phyloP scores from a whole-genome alignment of 1,284 basidiomycete species.

The Pisolithus thermaeus region DNA sequence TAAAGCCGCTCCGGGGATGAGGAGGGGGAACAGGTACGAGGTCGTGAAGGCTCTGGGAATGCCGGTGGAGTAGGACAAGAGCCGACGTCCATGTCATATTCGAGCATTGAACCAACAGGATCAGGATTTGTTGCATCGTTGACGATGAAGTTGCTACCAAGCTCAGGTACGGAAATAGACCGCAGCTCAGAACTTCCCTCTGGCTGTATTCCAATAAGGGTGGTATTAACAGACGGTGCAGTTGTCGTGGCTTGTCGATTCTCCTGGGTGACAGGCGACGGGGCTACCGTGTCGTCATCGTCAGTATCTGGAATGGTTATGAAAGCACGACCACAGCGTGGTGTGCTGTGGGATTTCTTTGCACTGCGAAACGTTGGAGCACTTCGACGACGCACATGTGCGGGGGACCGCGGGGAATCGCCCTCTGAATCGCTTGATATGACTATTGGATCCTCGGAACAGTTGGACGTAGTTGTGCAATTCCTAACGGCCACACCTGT shows the following conservation, averaged over 20 bases:
- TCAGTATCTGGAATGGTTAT: conserved; percentile 27
- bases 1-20: background rate
- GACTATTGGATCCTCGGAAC: conserved; percentile 17
- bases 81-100: background rate
- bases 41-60: background rate
- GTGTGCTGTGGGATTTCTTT: background rate
- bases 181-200: no score
- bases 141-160: background rate
- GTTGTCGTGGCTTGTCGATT: no score
- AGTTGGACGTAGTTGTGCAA: background rate
- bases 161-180: no score
- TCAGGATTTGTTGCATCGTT: background rate
- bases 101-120: background rate
- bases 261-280: background rate
- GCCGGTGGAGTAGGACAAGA: background rate
- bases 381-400: no score
- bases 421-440: conserved; percentile 22
- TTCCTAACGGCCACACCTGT: background rate
- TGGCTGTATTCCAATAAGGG: background rate
- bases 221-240: background rate
- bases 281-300: conserved; percentile 2
- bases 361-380: background rate
- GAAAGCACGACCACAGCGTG: conserved; percentile 16
- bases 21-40: background rate
- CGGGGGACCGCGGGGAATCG: background rate